Percentiles rank a stretch among this genome's conserved stretches.
Conservation (phyloP, 257 asterid genomes). For the Gynochthodes officinalis region DNA sequence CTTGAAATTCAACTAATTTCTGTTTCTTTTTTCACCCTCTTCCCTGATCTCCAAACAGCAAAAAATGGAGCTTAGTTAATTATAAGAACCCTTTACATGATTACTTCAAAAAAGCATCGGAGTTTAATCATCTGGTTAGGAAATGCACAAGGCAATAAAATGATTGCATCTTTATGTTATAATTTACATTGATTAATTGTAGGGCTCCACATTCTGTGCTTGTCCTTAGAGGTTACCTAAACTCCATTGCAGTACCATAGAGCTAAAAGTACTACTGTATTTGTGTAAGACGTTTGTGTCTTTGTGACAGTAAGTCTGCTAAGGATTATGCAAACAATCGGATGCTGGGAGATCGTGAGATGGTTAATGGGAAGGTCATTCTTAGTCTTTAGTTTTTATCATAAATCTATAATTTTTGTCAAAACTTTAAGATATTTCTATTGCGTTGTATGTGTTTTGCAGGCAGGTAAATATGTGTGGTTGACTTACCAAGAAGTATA, state of each 20-base stretch:
- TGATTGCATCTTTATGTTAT: too few relatives aligned
- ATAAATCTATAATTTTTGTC: too few relatives aligned
- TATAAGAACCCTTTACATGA: not conserved
- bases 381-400: not conserved
- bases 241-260: too few relatives aligned
- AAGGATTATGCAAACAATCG: conserved; percentile 43
- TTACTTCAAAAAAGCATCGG: not conserved
- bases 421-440: too few relatives aligned
- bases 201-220: too few relatives aligned
- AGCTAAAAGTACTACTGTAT: not conserved
- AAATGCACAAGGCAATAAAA: too few relatives aligned
- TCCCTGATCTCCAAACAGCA: not conserved
- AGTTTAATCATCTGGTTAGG: too few relatives aligned
- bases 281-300: not conserved
- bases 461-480: conserved; percentile 74
- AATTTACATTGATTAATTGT: too few relatives aligned
- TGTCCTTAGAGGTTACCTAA: too few relatives aligned
- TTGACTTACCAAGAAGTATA: conserved; percentile 60
- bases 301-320: conserved; percentile 52
- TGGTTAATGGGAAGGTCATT: conserved; percentile 54
- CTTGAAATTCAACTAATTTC: too few relatives aligned
- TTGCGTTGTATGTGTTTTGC: conserved; percentile 17
- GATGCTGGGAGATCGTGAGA: conserved; percentile 85
- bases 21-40: not conserved
- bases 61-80: not conserved